Conservation (phyloP, 2,329 filamentous ascomycete species). For the Zasmidium cellare region DNA sequence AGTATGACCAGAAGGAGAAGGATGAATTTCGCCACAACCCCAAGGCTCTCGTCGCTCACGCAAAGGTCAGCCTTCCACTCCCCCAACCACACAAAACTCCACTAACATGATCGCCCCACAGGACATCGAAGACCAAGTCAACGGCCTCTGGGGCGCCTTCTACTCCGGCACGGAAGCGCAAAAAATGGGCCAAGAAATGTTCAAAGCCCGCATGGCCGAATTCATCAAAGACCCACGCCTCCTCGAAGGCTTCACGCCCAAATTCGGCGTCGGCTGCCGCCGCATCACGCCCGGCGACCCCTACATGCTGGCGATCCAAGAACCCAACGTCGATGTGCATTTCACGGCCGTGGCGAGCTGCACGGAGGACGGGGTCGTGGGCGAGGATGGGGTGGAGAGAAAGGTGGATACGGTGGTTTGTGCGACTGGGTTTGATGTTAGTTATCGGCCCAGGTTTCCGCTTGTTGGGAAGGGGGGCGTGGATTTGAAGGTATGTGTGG, state of each 20-base stretch:
- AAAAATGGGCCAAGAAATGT: slow-evolving; percentile 38
- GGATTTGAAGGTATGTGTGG: slow-evolving; percentile 32
- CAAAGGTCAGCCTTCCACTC: slow-evolving; percentile 15
- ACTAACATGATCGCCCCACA: slow-evolving; percentile 20
- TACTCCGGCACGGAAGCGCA: slow-evolving; percentile 46
- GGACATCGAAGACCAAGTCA: slow-evolving; percentile 41
- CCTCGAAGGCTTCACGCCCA: slow-evolving; percentile 49
- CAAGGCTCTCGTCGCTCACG: slow-evolving; percentile 43
- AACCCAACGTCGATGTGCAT: slow-evolving; percentile 53
- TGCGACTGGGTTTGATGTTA: slow-evolving; percentile 49
- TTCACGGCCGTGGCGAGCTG: slow-evolving; percentile 49
- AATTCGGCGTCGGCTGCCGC: slow-evolving; percentile 48
- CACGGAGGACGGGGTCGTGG: slow-evolving; percentile 48
- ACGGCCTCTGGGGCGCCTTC: slow-evolving; percentile 49
- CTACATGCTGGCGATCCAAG: slow-evolving; percentile 53
- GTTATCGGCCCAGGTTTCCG: slow-evolving; percentile 45
- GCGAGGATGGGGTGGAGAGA: slow-evolving; percentile 43
- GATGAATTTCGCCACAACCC: slow-evolving; percentile 45
- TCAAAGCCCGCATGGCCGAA: slow-evolving; percentile 49
- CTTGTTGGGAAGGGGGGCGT: slow-evolving; percentile 44
- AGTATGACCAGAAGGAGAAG: slow-evolving; percentile 46
- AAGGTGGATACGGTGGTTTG: slow-evolving; percentile 47
- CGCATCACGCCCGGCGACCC: slow-evolving; percentile 52
- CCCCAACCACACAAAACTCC: background rate
- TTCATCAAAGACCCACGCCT: slow-evolving; percentile 54